Evolutionary conservation across 345 rosid species (phyloP).

Genomic region (Combretum micranthum): DNA sequence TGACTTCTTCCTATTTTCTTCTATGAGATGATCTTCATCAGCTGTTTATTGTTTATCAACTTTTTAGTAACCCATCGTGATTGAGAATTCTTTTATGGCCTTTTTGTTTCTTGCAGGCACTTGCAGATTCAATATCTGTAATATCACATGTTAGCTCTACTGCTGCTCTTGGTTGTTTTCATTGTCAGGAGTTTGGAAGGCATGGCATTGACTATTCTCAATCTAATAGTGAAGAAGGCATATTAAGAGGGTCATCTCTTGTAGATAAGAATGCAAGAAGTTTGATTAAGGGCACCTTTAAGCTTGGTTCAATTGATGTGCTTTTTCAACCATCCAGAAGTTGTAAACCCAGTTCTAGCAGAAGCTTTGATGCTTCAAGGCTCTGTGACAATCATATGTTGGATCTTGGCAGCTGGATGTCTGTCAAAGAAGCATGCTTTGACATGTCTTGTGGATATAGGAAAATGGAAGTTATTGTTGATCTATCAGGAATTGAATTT

Average conservation of each 20-base stretch:
- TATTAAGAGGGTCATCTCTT: conserved; percentile 22
- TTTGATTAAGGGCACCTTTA: conserved; percentile 40
- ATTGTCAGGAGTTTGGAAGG: conserved; percentile 31
- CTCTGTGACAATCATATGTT: conserved; percentile 18
- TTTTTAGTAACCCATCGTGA: background rate
- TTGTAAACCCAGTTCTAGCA: conserved; percentile 17
- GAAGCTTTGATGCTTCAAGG: conserved; percentile 28
- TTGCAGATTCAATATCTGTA: conserved; percentile 41
- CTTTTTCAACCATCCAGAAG: conserved; percentile 47
- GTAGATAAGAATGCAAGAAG: conserved; percentile 23
- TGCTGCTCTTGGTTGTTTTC: conserved; percentile 23
- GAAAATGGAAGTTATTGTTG: conserved; percentile 31
- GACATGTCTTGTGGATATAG: conserved; percentile 49
- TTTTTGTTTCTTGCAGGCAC: conserved; percentile 40
- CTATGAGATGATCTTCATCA: too few species aligned
- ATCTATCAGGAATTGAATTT: conserved; percentile 40
- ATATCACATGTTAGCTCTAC: conserved; percentile 32
- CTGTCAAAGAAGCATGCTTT: conserved; percentile 33
- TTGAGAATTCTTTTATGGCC: conserved; percentile 2
- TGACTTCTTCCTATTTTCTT: too few species aligned
- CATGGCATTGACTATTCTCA: conserved; percentile 29
- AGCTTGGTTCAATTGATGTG: conserved; percentile 47
- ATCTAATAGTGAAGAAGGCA: conserved; percentile 22
- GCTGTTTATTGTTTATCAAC: background rate
- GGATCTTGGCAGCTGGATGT: conserved; percentile 54